Base-by-base conservation (phyloP, 306 rosid genomes). In the Prunus dulcis region DNA sequence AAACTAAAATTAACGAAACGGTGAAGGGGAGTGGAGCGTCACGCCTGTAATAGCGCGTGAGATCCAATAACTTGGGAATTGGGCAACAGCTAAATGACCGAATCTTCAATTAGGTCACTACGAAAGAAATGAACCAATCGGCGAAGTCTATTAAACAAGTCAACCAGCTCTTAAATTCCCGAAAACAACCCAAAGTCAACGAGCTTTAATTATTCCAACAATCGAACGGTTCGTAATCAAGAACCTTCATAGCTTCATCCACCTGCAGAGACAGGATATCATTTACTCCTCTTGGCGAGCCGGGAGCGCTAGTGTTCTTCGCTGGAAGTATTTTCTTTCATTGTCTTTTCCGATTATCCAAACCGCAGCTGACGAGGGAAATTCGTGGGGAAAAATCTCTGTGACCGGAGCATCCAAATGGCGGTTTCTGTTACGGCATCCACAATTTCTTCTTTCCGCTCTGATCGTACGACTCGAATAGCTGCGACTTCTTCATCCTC, bases 371-470 rank as follows among this genome's bases (percentile, higher is more conserved):
- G 6, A 0, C n/a, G 34, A 62, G 70, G 46, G 32, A 12, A 32
- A 52, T 73, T 10, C 49, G 23, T 65, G 34, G 67, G 18, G 6
- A 1, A 2, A 43, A 58, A 41, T 58, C 38, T 25, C 32, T 13
- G 46, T 18, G 71, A 18, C 61, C 22, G 62, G 72, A 20, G 64
- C 46, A 2, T 60, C 28, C 80, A 19, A 56, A 93, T 93, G 98
- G 96, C 98, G 74, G 73, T 86, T 71, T 91, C 93, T 30, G 62
- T 89, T 45, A 80, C 97, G 22, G 64, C 89, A 1, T 84, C 92
- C 45, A 25, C 82, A 6, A 63, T 82, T 85, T 62, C 78, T 76
- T 78, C 81, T 30, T 64, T 88, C 25, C 64, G 76, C 77, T 80
- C 89, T 8, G 75, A 81, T 45, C 60, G 65, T 62, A 84, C 86